Evolutionary conservation across 148 eudicot genomes (phyloP).

Genomic region (Mesembryanthemum crystallinum): DNA sequence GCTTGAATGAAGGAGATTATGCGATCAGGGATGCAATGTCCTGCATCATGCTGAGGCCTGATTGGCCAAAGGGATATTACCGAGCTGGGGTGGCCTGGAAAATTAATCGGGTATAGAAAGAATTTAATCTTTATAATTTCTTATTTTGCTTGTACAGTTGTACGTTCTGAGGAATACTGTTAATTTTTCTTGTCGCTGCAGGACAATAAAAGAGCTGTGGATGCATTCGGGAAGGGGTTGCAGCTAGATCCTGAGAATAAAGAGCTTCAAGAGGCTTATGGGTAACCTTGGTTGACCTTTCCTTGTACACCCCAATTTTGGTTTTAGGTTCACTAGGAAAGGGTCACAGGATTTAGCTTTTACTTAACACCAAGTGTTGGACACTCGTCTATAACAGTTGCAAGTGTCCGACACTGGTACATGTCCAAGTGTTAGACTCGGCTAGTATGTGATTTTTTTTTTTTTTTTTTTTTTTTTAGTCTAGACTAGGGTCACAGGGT

Average conservation of each 20-base stretch:
- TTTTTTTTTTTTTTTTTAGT: too few relatives aligned
- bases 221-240: constrained; percentile 3
- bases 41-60: constrained; percentile 7
- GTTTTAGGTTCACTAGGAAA: background rate
- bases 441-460: too few relatives aligned
- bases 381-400: too few relatives aligned
- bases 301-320: background rate
- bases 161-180: background rate
- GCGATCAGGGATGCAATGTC: constrained; percentile 2
- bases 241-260: constrained; percentile 13
- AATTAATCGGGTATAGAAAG: constrained; percentile 5
- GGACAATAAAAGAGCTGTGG: constrained; percentile 8
- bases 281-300: background rate
- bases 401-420: too few relatives aligned
- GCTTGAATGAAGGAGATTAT: constrained; percentile 6
- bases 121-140: background rate
- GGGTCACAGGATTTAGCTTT: too few relatives aligned
- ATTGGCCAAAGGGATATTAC: constrained; percentile 11
- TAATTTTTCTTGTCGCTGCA: background rate
- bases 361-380: too few relatives aligned
- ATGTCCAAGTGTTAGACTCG: too few relatives aligned
- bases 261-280: constrained; percentile 15
- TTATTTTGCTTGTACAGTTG: background rate
- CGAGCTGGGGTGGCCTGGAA: constrained; percentile 15
- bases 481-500: too few relatives aligned